Conservation (phyloP, 2,329 filamentous ascomycete species). For the Hymenoscyphus occultus region DNA sequence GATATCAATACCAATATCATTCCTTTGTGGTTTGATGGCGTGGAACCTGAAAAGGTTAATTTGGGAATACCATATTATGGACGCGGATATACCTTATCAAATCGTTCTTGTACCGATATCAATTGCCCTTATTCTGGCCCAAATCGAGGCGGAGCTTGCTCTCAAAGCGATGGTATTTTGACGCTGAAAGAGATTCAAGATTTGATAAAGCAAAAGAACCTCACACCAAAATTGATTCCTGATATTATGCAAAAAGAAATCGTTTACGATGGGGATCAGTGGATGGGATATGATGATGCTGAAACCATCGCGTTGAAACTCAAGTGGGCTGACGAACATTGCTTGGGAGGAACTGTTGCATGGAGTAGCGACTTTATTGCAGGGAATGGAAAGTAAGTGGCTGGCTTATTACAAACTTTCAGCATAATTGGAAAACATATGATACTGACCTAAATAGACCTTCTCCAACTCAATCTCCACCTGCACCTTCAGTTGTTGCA, state of each 20-base stretch:
- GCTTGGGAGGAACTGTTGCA: constrained; percentile 32
- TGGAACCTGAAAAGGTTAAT: constrained; percentile 44
- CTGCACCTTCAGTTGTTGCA: constrained; percentile 1
- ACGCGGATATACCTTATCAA: constrained; percentile 41
- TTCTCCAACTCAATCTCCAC: constrained; percentile 3
- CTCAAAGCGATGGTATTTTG: constrained; percentile 34
- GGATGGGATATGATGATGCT: constrained; percentile 42
- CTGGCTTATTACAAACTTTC: background rate
- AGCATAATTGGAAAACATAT: background rate
- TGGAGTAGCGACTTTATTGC: constrained; percentile 33
- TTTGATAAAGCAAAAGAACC: constrained; percentile 27
- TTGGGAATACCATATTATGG: constrained; percentile 49
- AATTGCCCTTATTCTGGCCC: constrained; percentile 29
- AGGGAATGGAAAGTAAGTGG: constrained; percentile 23
- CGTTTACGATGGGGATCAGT: constrained; percentile 39
- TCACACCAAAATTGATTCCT: constrained; percentile 28
- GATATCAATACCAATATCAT: constrained; percentile 41
- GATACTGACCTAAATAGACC: constrained; percentile 12
- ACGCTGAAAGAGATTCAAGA: constrained; percentile 36
- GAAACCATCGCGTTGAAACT: constrained; percentile 38
- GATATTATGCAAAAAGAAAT: constrained; percentile 29
- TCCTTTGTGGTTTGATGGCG: constrained; percentile 42
- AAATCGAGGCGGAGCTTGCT: constrained; percentile 33
- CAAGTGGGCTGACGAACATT: constrained; percentile 29
- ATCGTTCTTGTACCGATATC: constrained; percentile 26